Conservation (phyloP, 495 filamentous ascomycete species). For the Podospora appendiculata region DNA sequence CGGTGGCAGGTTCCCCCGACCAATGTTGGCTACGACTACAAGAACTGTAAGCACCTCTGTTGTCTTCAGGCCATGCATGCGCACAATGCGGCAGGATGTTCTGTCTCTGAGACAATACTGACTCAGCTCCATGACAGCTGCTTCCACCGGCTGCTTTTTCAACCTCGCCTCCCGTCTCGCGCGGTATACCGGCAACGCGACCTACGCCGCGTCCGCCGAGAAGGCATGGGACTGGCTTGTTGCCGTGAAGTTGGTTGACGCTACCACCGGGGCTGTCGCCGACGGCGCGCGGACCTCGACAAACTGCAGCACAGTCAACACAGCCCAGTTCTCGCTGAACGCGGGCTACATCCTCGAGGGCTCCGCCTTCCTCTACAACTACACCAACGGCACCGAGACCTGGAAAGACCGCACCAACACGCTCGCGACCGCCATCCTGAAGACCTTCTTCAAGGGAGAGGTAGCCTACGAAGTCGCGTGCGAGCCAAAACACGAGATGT, state of each 20-base stretch:
- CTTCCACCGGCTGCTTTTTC: slow-evolving; percentile 61
- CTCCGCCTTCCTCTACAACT: slow-evolving; percentile 58
- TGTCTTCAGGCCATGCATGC: too few relatives aligned
- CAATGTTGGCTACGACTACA: slow-evolving; percentile 74
- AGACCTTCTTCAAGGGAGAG: slow-evolving; percentile 48
- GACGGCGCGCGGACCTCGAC: slow-evolving; percentile 59
- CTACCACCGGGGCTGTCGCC: slow-evolving; percentile 49
- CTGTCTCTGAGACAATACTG: too few relatives aligned
- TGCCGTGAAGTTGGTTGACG: slow-evolving; percentile 54
- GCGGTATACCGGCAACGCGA: slow-evolving; percentile 66
- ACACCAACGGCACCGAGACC: slow-evolving; percentile 8
- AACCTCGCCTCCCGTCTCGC: slow-evolving; percentile 71
- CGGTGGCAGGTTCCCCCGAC: slow-evolving; percentile 72
- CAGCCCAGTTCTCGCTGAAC: slow-evolving; percentile 70
- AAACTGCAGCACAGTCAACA: slow-evolving; percentile 56
- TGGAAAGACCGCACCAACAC: slow-evolving; percentile 55
- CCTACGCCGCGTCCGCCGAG: slow-evolving; percentile 69
- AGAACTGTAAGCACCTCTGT: slow-evolving; percentile 40
- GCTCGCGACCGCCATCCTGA: slow-evolving; percentile 49
- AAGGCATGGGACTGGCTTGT: slow-evolving; percentile 66
- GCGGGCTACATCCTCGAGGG: slow-evolving; percentile 63
- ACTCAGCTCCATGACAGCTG: slow-evolving; percentile 22
- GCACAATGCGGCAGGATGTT: too few relatives aligned
- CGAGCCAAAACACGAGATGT: slow-evolving; percentile 42
- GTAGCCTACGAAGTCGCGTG: slow-evolving; percentile 64